Evolutionary conservation across 805 yeast genomes (phyloP).

Genomic region (Yueomyces sp.): DNA sequence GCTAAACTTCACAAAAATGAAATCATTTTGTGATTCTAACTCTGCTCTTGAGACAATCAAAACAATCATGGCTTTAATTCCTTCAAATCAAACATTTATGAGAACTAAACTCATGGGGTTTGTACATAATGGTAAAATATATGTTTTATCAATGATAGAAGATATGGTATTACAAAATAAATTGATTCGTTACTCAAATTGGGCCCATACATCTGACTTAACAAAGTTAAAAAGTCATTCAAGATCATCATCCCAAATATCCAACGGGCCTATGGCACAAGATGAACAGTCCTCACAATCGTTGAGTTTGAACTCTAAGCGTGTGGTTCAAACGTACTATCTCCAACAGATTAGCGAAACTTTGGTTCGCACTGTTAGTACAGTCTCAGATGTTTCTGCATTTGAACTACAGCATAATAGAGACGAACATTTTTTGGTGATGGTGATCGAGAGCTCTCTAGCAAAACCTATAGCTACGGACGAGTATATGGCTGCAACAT

Average conservation of each 20-base stretch:
- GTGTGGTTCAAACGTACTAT: conserved; percentile 41
- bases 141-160: conserved; percentile 79
- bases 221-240: conserved; percentile 6
- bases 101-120: conserved; percentile 90
- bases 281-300: not conserved
- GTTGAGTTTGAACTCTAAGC: conserved; percentile 3
- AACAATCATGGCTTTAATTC: conserved; percentile 18
- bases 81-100: conserved; percentile 34
- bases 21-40: not conserved
- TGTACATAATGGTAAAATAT: conserved; percentile 73
- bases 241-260: not conserved
- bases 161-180: conserved; percentile 68
- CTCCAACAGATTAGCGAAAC: conserved; percentile 80
- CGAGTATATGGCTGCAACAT: not conserved
- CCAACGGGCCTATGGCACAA: not conserved
- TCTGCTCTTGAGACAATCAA: conserved; percentile 13
- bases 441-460: conserved; percentile 63
- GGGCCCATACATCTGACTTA: conserved; percentile 25
- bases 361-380: conserved; percentile 64
- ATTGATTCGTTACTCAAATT: conserved; percentile 21
- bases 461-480: conserved; percentile 18
- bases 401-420: conserved; percentile 42
- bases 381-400: conserved; percentile 80
- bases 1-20: conserved; percentile 20
- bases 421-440: conserved; percentile 71